Evolutionary conservation across 169 alveolate genomes (phyloP).

Genomic region (Plasmodium gallinaceum): DNA sequence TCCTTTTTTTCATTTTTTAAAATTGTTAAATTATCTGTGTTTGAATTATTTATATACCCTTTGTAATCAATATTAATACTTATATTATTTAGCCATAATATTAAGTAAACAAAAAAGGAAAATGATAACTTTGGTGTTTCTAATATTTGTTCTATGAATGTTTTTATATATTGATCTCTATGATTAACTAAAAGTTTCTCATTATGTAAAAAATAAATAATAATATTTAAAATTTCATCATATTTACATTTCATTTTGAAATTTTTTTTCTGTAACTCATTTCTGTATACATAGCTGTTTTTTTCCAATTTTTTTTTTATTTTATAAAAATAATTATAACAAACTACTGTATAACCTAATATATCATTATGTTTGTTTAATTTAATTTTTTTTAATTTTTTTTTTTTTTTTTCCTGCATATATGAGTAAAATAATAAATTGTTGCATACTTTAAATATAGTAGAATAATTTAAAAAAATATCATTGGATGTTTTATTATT

Average conservation of each 20-base stretch:
- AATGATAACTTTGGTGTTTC: conserved; percentile 70
- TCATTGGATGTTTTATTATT: conserved; percentile 10
- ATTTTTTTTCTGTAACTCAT: conserved; percentile 32
- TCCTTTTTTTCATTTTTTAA: conserved; percentile 19
- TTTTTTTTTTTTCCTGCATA: conserved; percentile 36
- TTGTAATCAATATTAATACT: conserved; percentile 35
- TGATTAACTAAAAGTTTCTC: conserved; percentile 49
- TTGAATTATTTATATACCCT: conserved; percentile 62
- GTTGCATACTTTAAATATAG: conserved; percentile 44
- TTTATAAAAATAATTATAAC: conserved; percentile 55
- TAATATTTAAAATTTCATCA: conserved; percentile 66
- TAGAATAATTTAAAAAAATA: conserved; percentile 43
- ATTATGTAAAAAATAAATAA: conserved; percentile 61
- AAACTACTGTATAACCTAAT: conserved; percentile 39
- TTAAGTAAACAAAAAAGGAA: conserved; percentile 68
- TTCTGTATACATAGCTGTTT: conserved; percentile 6
- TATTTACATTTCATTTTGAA: conserved; percentile 48
- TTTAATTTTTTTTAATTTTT: background rate
- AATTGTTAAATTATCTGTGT: background rate
- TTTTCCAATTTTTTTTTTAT: conserved; percentile 51
- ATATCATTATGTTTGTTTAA: background rate
- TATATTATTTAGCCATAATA: conserved; percentile 68
- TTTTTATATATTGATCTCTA: conserved; percentile 73
- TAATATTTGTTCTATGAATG: conserved; percentile 66
- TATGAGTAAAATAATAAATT: conserved; percentile 47